These are phyloP conservation scores for Rhodotorula sp. DNA, from an alignment of 1,284 basidiomycete genomes.

Conservation along the genomic window DNA sequence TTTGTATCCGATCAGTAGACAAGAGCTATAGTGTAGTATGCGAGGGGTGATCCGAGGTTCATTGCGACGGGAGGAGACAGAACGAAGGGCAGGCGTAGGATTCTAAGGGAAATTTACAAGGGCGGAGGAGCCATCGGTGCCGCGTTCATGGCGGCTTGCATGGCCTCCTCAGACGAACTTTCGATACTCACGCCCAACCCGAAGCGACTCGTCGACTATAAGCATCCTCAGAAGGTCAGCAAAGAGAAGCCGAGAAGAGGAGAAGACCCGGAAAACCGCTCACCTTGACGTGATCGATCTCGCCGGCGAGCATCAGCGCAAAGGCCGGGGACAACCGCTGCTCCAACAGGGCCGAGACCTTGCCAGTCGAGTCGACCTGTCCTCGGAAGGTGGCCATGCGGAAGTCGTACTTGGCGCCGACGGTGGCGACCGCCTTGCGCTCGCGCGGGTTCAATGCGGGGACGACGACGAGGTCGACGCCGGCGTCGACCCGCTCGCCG, in stretches of 20 bases:
- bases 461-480: constrained; percentile 84
- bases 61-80: neutral
- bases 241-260: neutral
- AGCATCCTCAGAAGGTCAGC: neutral
- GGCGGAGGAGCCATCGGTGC: constrained; percentile 18
- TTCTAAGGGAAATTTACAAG: neutral
- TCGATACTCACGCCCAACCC: constrained; percentile 76
- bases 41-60: too few relatives aligned
- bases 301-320: constrained; percentile 89
- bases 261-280: neutral
- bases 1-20: too few relatives aligned
- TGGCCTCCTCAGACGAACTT: constrained; percentile 28
- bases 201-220: constrained; percentile 75
- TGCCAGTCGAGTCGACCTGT: constrained; percentile 87
- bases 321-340: constrained; percentile 95
- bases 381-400: constrained; percentile 89
- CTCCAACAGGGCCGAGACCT: constrained; percentile 91
- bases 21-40: too few relatives aligned
- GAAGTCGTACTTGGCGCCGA: constrained; percentile 96
- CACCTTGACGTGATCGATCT: constrained; percentile 76
- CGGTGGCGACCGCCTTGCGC: constrained; percentile 85
- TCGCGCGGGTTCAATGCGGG: constrained; percentile 63
- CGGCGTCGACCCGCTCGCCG: constrained; percentile 97
- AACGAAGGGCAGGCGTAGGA: neutral
- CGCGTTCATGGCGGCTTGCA: constrained; percentile 25